phyloP scores from a whole-genome alignment of 345 rosid genomes.

The Acer yangbiense region DNA sequence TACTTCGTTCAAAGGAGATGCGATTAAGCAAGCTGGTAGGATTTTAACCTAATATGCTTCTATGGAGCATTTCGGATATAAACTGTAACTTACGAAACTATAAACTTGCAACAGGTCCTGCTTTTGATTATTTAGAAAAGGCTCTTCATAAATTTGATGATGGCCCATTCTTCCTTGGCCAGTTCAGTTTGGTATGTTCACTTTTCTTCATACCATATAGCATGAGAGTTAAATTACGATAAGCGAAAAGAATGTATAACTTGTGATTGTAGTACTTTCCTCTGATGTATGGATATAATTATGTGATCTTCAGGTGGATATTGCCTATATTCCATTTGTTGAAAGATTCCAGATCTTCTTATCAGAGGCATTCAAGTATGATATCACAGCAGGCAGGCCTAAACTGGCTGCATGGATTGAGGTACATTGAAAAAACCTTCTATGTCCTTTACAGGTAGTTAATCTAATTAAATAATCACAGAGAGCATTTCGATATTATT shows the following conservation, averaged over 20 bases:
- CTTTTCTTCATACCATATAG: neutral
- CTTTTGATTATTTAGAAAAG: conserved; percentile 72
- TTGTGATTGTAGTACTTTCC: neutral
- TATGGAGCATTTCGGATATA: neutral
- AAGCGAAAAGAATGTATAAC: neutral
- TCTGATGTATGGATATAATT: neutral
- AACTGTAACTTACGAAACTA: conserved; percentile 2
- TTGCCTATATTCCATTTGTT: conserved; percentile 66
- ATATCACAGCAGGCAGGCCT: conserved; percentile 70
- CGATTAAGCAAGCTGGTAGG: conserved; percentile 57
- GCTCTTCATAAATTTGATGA: conserved; percentile 66
- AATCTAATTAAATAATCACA: neutral
- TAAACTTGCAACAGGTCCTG: conserved; percentile 51
- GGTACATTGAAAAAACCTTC: conserved; percentile 35
- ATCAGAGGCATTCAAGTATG: conserved; percentile 49
- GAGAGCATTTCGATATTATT: neutral
- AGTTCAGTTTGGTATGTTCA: conserved; percentile 63
- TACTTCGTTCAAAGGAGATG: conserved; percentile 66
- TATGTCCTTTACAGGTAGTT: neutral
- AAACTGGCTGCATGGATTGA: conserved; percentile 74
- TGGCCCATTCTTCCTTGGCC: conserved; percentile 91
- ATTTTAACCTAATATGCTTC: neutral
- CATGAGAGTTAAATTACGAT: neutral
- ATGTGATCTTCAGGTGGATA: conserved; percentile 55
- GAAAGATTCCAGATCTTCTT: conserved; percentile 66